Evolutionary conservation across 2,329 filamentous ascomycete species (phyloP).

Genomic region (Penicillium sp.): DNA sequence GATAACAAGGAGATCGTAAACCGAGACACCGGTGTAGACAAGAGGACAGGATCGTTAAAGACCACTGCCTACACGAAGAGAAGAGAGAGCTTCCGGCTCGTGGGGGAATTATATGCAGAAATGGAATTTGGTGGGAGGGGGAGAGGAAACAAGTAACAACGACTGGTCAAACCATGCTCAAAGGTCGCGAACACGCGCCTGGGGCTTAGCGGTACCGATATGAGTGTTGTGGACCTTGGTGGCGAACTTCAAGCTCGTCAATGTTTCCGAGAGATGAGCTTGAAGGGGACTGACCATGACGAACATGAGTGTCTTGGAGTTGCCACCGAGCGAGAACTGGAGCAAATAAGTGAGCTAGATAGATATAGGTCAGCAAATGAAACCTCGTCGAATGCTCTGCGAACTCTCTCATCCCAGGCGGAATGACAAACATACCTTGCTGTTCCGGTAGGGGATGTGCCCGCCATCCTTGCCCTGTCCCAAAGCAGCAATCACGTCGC

Average conservation of each 20-base stretch:
- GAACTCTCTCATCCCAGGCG: neutral
- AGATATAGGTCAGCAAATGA: too few relatives aligned
- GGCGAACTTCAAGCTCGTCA: conserved; percentile 92
- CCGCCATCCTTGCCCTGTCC: conserved; percentile 69
- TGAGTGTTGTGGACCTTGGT: conserved; percentile 87
- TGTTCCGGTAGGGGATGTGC: conserved; percentile 92
- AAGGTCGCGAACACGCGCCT: conserved; percentile 33
- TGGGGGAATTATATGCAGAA: conserved; percentile 18
- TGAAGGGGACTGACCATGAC: conserved; percentile 94
- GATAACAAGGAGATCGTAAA: conserved; percentile 8
- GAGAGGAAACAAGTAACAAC: too few relatives aligned
- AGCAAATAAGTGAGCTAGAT: conserved; percentile 77
- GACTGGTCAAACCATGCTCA: conserved; percentile 21
- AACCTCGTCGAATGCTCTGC: too few relatives aligned
- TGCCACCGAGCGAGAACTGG: conserved; percentile 89
- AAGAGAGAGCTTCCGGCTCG: conserved; percentile 1
- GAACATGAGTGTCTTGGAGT: conserved; percentile 98
- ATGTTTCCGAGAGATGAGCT: conserved; percentile 82
- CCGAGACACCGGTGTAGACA: conserved; percentile 22
- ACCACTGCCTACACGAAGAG: conserved; percentile 13
- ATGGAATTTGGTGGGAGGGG: neutral
- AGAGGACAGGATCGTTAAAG: conserved; percentile 28
- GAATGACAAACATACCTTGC: conserved; percentile 57
- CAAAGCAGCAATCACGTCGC: conserved; percentile 91
- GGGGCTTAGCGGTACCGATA: conserved; percentile 70